These are phyloP conservation scores for Sporothrix brunneoviolacea DNA, from an alignment of 2,329 filamentous ascomycete genomes.

Conservation along the genomic window DNA sequence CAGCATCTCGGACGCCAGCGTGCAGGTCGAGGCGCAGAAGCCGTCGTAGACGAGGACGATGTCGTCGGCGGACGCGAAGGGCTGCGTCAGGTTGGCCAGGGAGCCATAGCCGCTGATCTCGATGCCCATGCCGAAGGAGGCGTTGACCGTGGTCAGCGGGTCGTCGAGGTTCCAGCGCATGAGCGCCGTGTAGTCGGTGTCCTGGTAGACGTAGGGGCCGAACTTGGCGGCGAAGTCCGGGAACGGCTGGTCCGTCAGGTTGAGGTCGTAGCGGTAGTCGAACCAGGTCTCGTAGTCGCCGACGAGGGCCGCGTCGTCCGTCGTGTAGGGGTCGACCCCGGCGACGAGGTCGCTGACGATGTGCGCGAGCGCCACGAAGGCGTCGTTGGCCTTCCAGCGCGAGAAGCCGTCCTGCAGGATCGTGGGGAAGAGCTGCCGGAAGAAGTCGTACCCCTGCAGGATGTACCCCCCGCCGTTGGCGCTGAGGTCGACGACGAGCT, in stretches of 20 bases:
- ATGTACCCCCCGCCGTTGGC: constrained; percentile 54
- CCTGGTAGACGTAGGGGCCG: constrained; percentile 32
- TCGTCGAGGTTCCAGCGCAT: constrained; percentile 46
- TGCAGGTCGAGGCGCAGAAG: constrained; percentile 26
- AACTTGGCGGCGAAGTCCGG: constrained; percentile 41
- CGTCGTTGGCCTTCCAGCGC: constrained; percentile 28
- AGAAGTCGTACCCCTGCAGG: constrained; percentile 55
- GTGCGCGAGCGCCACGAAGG: constrained; percentile 39
- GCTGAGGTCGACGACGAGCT: constrained; percentile 53
- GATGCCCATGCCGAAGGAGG: constrained; percentile 30
- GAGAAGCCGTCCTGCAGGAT: constrained; percentile 32
- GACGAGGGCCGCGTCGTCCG: constrained; percentile 22
- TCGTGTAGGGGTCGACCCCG: constrained; percentile 40
- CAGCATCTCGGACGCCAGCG: constrained; percentile 27
- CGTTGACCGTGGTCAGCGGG: constrained; percentile 34
- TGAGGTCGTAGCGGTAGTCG: constrained; percentile 45
- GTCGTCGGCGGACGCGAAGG: constrained; percentile 51
- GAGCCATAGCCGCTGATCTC: constrained; percentile 45
- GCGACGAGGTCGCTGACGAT: constrained; percentile 37
- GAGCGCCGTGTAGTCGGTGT: constrained; percentile 47
- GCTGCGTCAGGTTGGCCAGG: constrained; percentile 40
- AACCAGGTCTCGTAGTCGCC: constrained; percentile 26
- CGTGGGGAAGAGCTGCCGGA: constrained; percentile 47
- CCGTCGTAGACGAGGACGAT: constrained; percentile 48
- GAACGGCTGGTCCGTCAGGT: constrained; percentile 43